Evolutionary conservation across 768 basidiomycete genomes (phyloP), one percentile per base, ranked within the genome.

Genomic region (Aureoboletus auriporus): DNA sequence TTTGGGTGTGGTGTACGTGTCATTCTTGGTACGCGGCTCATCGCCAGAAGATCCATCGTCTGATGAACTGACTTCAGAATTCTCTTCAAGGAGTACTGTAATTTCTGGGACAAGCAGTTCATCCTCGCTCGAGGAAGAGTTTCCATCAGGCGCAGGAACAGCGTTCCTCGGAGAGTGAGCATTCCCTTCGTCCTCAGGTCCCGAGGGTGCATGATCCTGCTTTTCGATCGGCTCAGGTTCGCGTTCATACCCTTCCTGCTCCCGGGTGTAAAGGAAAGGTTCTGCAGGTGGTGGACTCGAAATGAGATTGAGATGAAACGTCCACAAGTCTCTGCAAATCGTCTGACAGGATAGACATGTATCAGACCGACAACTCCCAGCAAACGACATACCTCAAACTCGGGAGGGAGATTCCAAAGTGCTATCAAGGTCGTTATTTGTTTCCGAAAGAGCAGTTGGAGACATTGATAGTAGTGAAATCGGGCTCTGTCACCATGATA

Each of bases 251-350:
- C 53, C 52, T 42, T 59, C 55, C 39, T 68, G 72, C 30, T 72
- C 75, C 47, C 74, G 73, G n/a, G 68, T 55, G 55, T 76, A 67
- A 35, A 74, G 59, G 51, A 78, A 73, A 9, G 85, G 80, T 56
- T 88, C 88, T 12, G 81, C 68, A 9, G 79, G 75, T 0, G 80
- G 81, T 9, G 82, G 81, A 35, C 72, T 68, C 7, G 80, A 78
- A 13, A 89, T 68, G 14, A 85, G 69, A 38, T 71, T 71, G n/a
- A 93, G 70, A 65, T 90, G 76, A 4, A 89, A 69, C 1, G 80
- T 77, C 91, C 90, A 93, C n/a, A 89, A 49, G 58, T 93, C 90
- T 56, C 82, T 76, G 61, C 88, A 92, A 27, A 89, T 67, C 20
- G 76, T 67, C 90, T 93, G 46, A 12, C 16, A 39, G 42, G 23